Evolutionary conservation across 2,329 filamentous ascomycete species (phyloP).

Genomic region (Exophiala calicioides): DNA sequence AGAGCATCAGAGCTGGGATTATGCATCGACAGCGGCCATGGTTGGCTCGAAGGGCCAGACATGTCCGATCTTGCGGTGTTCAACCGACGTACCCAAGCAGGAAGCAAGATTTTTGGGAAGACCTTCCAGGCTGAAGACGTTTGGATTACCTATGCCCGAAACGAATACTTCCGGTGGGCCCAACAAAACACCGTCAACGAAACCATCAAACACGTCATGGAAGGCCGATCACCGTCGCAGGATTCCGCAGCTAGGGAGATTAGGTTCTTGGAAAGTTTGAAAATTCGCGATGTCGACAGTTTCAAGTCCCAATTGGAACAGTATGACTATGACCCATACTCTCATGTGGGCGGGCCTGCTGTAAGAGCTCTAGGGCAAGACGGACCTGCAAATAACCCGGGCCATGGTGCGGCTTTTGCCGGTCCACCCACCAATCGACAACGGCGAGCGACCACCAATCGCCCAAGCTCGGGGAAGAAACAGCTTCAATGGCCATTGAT

Average conservation of each 20-base stretch:
- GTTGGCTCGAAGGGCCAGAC: conserved; percentile 66
- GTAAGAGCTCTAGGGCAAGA: not conserved
- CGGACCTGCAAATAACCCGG: not conserved
- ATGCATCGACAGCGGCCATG: conserved; percentile 67
- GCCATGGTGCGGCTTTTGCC: not conserved
- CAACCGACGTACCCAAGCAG: conserved; percentile 42
- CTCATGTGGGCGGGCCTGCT: conserved; percentile 18
- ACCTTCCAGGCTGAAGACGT: conserved; percentile 40
- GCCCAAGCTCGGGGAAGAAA: not conserved
- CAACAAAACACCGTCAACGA: conserved; percentile 31
- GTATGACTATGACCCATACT: conserved; percentile 15
- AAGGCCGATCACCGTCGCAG: not conserved
- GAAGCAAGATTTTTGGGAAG: conserved; percentile 50
- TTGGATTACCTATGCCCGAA: conserved; percentile 23
- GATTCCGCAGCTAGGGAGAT: conserved; percentile 8
- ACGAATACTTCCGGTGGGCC: conserved; percentile 30
- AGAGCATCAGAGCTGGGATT: conserved; percentile 65
- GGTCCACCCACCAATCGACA: not conserved
- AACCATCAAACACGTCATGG: conserved; percentile 18
- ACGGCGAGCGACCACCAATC: not conserved
- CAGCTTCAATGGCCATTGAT: conserved; percentile 31
- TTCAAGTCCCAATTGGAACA: conserved; percentile 20
- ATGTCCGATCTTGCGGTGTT: conserved; percentile 51
- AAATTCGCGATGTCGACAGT: conserved; percentile 26
- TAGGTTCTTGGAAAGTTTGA: conserved; percentile 12